Evolutionary conservation across 1,284 basidiomycete genomes (phyloP).

Genomic region (Rhodotorula sp.): DNA sequence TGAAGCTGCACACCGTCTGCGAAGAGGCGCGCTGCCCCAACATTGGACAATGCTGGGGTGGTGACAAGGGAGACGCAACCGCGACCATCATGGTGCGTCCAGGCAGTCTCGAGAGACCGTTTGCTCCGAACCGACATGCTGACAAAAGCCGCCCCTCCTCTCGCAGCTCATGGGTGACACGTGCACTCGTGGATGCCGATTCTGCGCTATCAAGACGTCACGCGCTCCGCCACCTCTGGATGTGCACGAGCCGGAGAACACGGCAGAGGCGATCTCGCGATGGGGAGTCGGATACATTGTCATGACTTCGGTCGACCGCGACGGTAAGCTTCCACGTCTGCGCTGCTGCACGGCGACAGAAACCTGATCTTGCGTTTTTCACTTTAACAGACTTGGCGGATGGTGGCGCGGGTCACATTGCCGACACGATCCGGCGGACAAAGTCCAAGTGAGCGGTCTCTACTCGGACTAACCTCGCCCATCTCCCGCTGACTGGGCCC

Average conservation of each 20-base stretch:
- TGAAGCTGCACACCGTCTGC: slow-evolving; percentile 92
- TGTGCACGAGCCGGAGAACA: slow-evolving; percentile 95
- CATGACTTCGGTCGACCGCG: slow-evolving; percentile 91
- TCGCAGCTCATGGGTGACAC: slow-evolving; percentile 96
- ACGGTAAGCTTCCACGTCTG: slow-evolving; percentile 60
- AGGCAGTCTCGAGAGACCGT: not conserved
- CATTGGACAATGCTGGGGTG: slow-evolving; percentile 99
- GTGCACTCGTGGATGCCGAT: slow-evolving; percentile 95
- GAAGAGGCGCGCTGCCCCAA: slow-evolving; percentile 99
- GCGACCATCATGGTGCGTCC: slow-evolving; percentile 93
- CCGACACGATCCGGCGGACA: slow-evolving; percentile 88
- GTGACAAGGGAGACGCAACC: slow-evolving; percentile 77
- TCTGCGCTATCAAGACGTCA: slow-evolving; percentile 97
- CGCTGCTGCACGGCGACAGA: not conserved
- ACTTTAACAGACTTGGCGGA: slow-evolving; percentile 72
- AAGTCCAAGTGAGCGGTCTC: slow-evolving; percentile 72
- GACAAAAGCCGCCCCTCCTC: not conserved
- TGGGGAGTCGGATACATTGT: slow-evolving; percentile 99
- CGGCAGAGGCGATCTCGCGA: slow-evolving; percentile 93
- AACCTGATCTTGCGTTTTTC: not conserved
- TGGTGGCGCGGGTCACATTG: slow-evolving; percentile 90
- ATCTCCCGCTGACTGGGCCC: not conserved
- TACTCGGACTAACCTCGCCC: not conserved
- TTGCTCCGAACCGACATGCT: not conserved
- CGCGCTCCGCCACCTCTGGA: slow-evolving; percentile 83